These are phyloP conservation scores for Cercospora zeae-maydis DNA, from an alignment of 2,329 filamentous ascomycete species.

Conservation along the genomic window DNA sequence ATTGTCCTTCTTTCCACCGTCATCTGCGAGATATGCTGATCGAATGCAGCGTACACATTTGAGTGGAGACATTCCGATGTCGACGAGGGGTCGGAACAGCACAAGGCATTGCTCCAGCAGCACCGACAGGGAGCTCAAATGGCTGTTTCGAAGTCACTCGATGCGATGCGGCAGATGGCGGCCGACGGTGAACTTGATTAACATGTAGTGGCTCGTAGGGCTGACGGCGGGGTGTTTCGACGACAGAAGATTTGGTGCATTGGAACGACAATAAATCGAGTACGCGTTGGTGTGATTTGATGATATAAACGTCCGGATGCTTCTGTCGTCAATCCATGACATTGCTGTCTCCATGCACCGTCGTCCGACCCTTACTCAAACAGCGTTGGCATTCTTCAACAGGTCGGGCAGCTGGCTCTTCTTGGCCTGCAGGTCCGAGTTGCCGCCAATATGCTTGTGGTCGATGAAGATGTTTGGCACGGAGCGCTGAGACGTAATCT, in stretches of 20 bases:
- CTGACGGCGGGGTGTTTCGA: background rate
- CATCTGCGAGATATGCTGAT: background rate
- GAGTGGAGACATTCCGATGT: slow-evolving; percentile 41
- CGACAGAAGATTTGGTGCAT: background rate
- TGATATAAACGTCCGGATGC: background rate
- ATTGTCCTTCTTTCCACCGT: background rate
- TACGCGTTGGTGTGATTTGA: background rate
- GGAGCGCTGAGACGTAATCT: slow-evolving; percentile 78
- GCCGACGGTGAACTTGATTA: slow-evolving; percentile 28
- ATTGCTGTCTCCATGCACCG: background rate
- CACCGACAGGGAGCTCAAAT: slow-evolving; percentile 37
- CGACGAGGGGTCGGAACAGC: slow-evolving; percentile 37
- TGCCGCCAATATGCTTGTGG: slow-evolving; percentile 90
- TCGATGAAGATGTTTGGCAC: slow-evolving; percentile 96
- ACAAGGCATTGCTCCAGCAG: slow-evolving; percentile 30
- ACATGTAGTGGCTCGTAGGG: background rate
- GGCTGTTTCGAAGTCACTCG: slow-evolving; percentile 45
- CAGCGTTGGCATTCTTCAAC: slow-evolving; percentile 61
- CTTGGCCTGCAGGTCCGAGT: slow-evolving; percentile 77
- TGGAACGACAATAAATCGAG: background rate
- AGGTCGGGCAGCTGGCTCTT: slow-evolving; percentile 61
- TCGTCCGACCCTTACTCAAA: slow-evolving; percentile 42
- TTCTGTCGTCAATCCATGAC: background rate
- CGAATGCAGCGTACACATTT: slow-evolving; percentile 41
- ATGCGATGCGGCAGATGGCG: slow-evolving; percentile 43